Percentiles rank a stretch among this genome's conserved stretches.
phyloP scores from a whole-genome alignment of 2,329 filamentous ascomycete genomes.

The Phyllosticta paracitricarpa region DNA sequence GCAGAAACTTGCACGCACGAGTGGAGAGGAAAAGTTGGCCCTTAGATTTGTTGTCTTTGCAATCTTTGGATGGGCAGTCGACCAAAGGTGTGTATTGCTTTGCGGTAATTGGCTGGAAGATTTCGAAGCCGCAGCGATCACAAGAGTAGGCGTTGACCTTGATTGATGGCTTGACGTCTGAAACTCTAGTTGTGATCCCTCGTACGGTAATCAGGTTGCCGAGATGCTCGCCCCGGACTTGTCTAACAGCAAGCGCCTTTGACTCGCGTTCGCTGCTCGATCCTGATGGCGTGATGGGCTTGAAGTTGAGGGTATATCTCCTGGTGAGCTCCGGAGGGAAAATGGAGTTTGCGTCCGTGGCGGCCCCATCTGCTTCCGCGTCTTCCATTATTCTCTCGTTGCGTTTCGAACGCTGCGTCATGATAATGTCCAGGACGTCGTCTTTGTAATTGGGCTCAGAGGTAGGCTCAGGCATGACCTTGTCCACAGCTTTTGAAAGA shows the following conservation, averaged over 20 bases:
- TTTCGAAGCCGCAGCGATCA: conserved; percentile 90
- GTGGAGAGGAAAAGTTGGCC: conserved; percentile 90
- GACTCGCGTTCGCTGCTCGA: conserved; percentile 49
- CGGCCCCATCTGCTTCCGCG: conserved; percentile 30
- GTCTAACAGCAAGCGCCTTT: conserved; percentile 76
- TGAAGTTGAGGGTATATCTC: conserved; percentile 93
- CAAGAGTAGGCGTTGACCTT: conserved; percentile 97
- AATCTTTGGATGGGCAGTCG: conserved; percentile 83
- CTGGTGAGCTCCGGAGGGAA: conserved; percentile 89
- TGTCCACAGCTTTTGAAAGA: conserved; percentile 78
- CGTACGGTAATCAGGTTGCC: conserved; percentile 89
- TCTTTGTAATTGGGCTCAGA: conserved; percentile 82
- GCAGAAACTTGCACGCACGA: conserved; percentile 91
- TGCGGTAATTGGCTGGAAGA: conserved; percentile 89
- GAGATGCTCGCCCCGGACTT: conserved; percentile 86
- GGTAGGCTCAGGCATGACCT: conserved; percentile 68
- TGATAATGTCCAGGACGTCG: conserved; percentile 92
- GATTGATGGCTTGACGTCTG: conserved; percentile 95
- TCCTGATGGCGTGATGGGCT: conserved; percentile 66
- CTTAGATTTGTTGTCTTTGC: conserved; percentile 80
- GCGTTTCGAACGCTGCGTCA: conserved; percentile 78
- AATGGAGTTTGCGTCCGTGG: conserved; percentile 59
- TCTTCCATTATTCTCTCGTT: conserved; percentile 60
- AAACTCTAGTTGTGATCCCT: conserved; percentile 89
- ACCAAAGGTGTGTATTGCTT: conserved; percentile 84